Conservation (phyloP, 352 stramenopile species). For the Paralagenidium karlingii region DNA sequence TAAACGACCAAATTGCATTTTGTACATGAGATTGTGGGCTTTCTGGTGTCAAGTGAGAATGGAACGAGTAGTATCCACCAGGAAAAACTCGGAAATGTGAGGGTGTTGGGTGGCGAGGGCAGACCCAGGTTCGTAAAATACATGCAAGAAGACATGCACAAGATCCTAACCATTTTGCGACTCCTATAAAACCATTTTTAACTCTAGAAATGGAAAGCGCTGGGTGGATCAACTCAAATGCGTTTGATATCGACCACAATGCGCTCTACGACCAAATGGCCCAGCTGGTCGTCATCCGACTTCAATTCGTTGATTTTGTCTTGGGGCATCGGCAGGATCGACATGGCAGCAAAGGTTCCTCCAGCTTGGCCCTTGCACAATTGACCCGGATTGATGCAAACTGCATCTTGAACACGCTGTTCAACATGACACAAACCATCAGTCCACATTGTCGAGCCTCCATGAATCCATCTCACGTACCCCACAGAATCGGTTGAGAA, state of each 20-base stretch:
- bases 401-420: conserved; percentile 79
- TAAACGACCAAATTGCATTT: too few species aligned
- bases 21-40: too few species aligned
- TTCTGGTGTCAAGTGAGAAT: too few species aligned
- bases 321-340: conserved; percentile 81
- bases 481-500: conserved; percentile 83
- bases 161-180: too few species aligned
- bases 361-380: conserved; percentile 89
- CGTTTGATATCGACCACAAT: conserved; percentile 87
- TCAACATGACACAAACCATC: conserved; percentile 1
- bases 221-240: too few species aligned
- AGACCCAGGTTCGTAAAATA: too few species aligned
- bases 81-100: too few species aligned
- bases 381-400: conserved; percentile 93
- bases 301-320: conserved; percentile 61
- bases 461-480: conserved; percentile 20
- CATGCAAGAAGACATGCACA: too few species aligned
- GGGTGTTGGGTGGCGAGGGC: too few species aligned
- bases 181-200: too few species aligned
- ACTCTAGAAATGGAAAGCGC: too few species aligned
- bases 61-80: too few species aligned
- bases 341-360: conserved; percentile 89
- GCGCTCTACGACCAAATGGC: conserved; percentile 75
- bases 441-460: neutral
- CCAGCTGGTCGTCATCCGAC: conserved; percentile 23